Base-by-base conservation (phyloP, 352 stramenopile species). In the Pythium insidiosum region DNA sequence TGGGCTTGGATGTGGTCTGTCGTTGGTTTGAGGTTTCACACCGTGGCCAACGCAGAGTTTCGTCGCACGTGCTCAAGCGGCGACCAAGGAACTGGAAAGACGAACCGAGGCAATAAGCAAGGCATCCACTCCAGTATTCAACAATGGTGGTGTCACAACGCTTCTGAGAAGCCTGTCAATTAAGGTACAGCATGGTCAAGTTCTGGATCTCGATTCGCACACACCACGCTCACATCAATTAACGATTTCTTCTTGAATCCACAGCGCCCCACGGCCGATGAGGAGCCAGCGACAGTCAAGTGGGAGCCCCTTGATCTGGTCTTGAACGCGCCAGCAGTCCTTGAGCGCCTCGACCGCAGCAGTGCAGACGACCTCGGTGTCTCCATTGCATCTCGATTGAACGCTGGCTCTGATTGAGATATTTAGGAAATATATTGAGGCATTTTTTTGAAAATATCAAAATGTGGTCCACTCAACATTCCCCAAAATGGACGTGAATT, bases 301-400 rank as follows among this genome's bases (percentile, higher is more conserved):
- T 91, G 75, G 78, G 73, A 67, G 23, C 73, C 75, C 28, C 33
- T 91, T 36, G 56, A 58, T 11, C 68, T 88, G 9, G 65, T 81
- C 12, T 71, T 91, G 20, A 73, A 56, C 37, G 63, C 71, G 5
- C 55, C 54, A 9, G 58, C 83, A 18, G 40, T 87, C 4, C 50
- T 87, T 30, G 48, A 68, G 38, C 58, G 73, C 6, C 53, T 91
- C 18, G 56, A 84, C 28, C 68, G 66, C 18, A 71, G 60, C 43
- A 68, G 72, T 28, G 69, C 67, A n/a, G 61, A 65, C 12, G 56
- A 73, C 16, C 65, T 87, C 21, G 72, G 72, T 10, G 68, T 89
- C 6, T 85, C 73, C 16, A 76, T 86, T 33, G 66, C 61, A 10
- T 53, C 47, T 16, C 40, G 41, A 34, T 23, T 55, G 24, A 20